Evolutionary conservation across 2,329 filamentous ascomycete genomes (phyloP), one percentile per base, ranked within the genome.

Genomic region (Chrysosporium keratinophilum): DNA sequence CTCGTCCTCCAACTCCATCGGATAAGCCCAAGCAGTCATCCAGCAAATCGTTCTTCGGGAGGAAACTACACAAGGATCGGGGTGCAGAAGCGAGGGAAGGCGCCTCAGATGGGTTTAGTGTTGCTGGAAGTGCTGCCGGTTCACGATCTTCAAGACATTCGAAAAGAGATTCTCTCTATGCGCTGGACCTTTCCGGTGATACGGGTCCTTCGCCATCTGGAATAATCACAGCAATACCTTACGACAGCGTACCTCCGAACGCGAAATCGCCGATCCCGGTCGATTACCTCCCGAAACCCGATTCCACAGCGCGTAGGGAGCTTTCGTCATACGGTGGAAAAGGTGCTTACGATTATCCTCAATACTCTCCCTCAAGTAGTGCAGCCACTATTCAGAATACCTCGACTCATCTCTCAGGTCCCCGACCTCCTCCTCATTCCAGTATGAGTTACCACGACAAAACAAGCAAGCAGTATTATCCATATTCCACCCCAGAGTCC

Each of bases 211-310:
- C 85, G 65, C 83, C 83, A 74, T 84, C 88, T 34, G 89, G 88
- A 55, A 81, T 91, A 55, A 88, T 95, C 64, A 88, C 88, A 34
- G 85, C 87, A 28, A 90, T 96, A 59, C 88, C 90, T 33, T 95
- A 94, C 74, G 87, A 95, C 62, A 82, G 75, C 63, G 76, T 84
- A 31, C 67, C 78, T 49, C 67, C 78, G 52, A 85, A 87, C 67
- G 78, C 78, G 47, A 82, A 81, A 64, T 84, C 83, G 20, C 85
- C 88, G 4, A 78, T 88, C 55, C 73, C 84, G 39, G 76, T 87
- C 64, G 86, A 94, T 44, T 87, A 86, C 65, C 74, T 88, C 42
- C 83, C 85, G 48, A 80, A 81, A 64, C 71, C 78, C 54, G 83
- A 87, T 58, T 75, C 80, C 19, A 64, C 69, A 23, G 70, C 76